Base-by-base conservation (phyloP, 257 asterid genomes). In the Salvia hispanica region DNA sequence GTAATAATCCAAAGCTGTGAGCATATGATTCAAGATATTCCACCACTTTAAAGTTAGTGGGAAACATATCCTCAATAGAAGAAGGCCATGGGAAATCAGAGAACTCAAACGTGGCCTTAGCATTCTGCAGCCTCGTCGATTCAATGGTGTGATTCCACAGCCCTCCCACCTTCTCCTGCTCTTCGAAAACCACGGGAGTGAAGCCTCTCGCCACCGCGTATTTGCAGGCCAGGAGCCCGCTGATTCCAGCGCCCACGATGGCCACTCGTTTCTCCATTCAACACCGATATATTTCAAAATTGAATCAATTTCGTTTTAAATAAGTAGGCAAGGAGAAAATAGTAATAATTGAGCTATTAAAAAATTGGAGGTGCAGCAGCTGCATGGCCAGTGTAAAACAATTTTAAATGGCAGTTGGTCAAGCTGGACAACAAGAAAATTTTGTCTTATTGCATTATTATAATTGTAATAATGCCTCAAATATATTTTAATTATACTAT, bases 11-110 rank as follows among this genome's bases (percentile, higher is more conserved):
- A 48, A 88, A 85, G 7, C 79, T 79, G 0, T 66, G 63, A 8
- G 95, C 90, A 57, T 88, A 88, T 8, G 84, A 78, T 7, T 80
- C 76, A 4, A 84, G 53, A 46, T 88, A 88, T 10, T 78, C 71
- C 37, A 74, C 28, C 0, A 84, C 72, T 34, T 79, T 72, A 7
- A 65, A 12, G 42, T 47, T 78, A 0, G 9, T 34, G 3, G 95
- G 89, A 45, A 31, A 73, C 2, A 28, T n/a, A 0, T 83, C 87
- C 28, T 54, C 12, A 5, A 80, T 82, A 18, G 86, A 80, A 8
- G 73, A 43, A 28, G 91, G 84, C 95, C 95, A 87, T 39, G 87
- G 87, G 46, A 84, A 81, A 82, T 84, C 95, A 5, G 87, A 78
- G 37, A 87, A 87, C 59, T 81, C 69, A 71, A 72, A 87, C 10